Evolutionary conservation across 306 rosid species (phyloP).

Genomic region (Sphenostylis stenocarpa): DNA sequence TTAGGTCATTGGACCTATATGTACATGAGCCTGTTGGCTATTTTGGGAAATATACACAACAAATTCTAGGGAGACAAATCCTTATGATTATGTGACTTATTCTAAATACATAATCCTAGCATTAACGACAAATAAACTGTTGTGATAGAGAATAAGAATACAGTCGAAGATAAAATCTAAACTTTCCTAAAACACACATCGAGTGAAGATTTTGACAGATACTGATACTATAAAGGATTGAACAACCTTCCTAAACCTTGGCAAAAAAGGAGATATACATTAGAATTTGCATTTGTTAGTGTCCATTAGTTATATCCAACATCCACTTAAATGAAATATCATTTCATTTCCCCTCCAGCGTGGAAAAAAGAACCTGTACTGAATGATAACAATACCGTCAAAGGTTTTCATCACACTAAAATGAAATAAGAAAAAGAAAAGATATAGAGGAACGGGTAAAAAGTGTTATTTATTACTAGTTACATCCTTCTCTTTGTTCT

Average conservation of each 20-base stretch:
- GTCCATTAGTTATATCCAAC: background rate
- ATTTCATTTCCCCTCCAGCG: background rate
- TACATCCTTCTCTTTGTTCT: constrained; percentile 3
- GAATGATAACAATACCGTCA: background rate
- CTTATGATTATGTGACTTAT: too few relatives aligned
- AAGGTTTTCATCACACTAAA: background rate
- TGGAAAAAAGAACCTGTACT: constrained; percentile 1
- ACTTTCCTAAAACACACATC: too few relatives aligned
- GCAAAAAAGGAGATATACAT: background rate
- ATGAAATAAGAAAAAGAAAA: background rate
- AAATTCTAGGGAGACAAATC: too few relatives aligned
- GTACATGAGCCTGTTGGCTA: too few relatives aligned
- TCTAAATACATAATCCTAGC: too few relatives aligned
- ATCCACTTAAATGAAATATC: constrained; percentile 14
- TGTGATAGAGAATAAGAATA: too few relatives aligned
- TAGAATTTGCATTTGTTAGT: constrained; percentile 1
- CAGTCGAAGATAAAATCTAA: too few relatives aligned
- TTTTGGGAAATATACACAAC: too few relatives aligned
- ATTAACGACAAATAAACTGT: too few relatives aligned
- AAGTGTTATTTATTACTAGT: background rate
- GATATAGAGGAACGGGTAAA: background rate
- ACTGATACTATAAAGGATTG: background rate
- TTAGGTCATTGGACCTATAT: too few relatives aligned
- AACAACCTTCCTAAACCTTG: background rate
- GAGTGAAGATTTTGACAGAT: too few relatives aligned